Conservation (phyloP, 805 yeast genomes). For the Pichia sporocuriosa region DNA sequence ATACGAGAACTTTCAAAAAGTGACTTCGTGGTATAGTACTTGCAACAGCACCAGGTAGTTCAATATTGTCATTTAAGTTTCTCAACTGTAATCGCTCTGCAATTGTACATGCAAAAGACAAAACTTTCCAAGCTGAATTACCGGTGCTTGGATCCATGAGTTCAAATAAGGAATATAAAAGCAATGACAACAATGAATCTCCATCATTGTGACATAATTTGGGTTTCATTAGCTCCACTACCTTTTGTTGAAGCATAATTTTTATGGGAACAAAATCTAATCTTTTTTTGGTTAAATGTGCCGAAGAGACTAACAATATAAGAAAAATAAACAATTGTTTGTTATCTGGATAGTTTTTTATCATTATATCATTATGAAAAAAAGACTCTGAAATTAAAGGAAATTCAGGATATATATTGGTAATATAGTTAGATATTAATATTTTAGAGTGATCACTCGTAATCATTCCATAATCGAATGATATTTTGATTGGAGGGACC, state of each 20-base stretch:
- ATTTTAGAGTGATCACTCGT: conserved; percentile 14
- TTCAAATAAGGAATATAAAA: conserved; percentile 16
- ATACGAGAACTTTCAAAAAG: conserved; percentile 10
- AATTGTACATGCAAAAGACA: conserved; percentile 14
- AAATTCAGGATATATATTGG: conserved; percentile 15
- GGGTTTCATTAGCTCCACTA: conserved; percentile 10
- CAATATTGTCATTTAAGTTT: conserved; percentile 5
- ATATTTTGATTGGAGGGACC: conserved; percentile 10
- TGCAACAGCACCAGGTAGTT: conserved; percentile 13
- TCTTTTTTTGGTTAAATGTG: conserved; percentile 16
- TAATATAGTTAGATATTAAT: conserved; percentile 17
- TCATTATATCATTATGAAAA: conserved; percentile 16
- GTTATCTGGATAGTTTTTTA: conserved; percentile 13
- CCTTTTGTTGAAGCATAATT: conserved; percentile 17
- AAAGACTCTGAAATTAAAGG: conserved; percentile 17
- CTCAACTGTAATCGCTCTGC: conserved; percentile 16
- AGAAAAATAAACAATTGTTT: conserved; percentile 16
- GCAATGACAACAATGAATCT: conserved; percentile 12
- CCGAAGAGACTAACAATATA: conserved; percentile 16
- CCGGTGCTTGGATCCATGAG: conserved; percentile 17
- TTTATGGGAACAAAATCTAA: conserved; percentile 16
- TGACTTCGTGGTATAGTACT: conserved; percentile 5
- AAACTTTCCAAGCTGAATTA: conserved; percentile 13
- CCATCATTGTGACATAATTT: conserved; percentile 15
- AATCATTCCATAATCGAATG: conserved; percentile 14